phyloP scores from a whole-genome alignment of 345 rosid species.

The Dovyalis caffra region DNA sequence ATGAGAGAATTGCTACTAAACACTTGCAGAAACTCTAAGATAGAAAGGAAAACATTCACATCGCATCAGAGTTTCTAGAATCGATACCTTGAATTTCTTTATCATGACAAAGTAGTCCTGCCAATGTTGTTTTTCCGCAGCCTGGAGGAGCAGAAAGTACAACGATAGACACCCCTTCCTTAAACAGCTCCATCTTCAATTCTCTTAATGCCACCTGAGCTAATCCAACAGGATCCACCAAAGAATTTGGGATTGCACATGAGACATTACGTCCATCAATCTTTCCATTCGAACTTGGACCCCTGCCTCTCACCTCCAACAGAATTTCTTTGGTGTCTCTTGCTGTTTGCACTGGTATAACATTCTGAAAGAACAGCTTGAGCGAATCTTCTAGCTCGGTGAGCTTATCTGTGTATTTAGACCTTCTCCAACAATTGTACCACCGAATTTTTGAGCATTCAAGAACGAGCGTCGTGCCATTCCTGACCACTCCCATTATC shows the following conservation, averaged over 20 bases:
- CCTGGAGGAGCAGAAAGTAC: conserved; percentile 63
- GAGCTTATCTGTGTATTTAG: conserved; percentile 15
- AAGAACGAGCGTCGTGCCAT: conserved; percentile 13
- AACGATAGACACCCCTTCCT: conserved; percentile 18
- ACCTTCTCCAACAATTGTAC: neutral
- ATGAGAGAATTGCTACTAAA: neutral
- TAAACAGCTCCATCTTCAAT: conserved; percentile 43
- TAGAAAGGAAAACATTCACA: too few species aligned
- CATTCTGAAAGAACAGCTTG: conserved; percentile 7
- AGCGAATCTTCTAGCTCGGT: conserved; percentile 15
- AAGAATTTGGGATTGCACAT: conserved; percentile 28
- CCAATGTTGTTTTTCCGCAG: conserved; percentile 67
- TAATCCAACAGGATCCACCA: conserved; percentile 36
- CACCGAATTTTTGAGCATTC: conserved; percentile 10
- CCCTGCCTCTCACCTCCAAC: neutral
- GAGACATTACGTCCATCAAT: conserved; percentile 8
- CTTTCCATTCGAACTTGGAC: neutral
- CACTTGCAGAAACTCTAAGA: neutral
- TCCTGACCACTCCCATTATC: neutral
- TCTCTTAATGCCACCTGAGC: conserved; percentile 35
- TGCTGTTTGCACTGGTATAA: conserved; percentile 16
- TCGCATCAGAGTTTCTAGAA: neutral
- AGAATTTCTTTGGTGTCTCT: conserved; percentile 23
- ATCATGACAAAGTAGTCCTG: conserved; percentile 45
- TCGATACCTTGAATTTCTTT: conserved; percentile 40